Conservation (phyloP, 2,329 filamentous ascomycete species). For the Apiospora phragmitis region DNA sequence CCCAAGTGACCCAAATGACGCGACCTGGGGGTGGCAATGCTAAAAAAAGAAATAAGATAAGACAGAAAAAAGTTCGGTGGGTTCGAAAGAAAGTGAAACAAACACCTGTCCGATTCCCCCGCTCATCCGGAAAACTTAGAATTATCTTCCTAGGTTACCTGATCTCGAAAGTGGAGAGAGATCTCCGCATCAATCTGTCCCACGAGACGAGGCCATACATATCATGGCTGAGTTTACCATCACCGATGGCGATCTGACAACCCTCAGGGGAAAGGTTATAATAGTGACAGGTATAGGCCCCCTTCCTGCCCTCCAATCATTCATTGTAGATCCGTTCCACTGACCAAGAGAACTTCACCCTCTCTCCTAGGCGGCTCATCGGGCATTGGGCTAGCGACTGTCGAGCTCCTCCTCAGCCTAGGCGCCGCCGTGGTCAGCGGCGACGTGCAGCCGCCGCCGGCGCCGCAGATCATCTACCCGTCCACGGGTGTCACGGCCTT, state of each 20-base stretch:
- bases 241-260: slow-evolving; percentile 40
- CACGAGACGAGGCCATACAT: not conserved
- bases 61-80: not conserved
- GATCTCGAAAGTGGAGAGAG: not conserved
- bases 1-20: not conserved
- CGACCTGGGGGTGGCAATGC: not conserved
- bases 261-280: slow-evolving; percentile 50
- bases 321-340: too few relatives aligned
- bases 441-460: slow-evolving; percentile 43
- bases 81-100: not conserved
- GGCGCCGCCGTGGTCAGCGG: slow-evolving; percentile 58
- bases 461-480: not conserved
- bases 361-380: slow-evolving; percentile 49
- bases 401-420: slow-evolving; percentile 47
- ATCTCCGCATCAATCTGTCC: not conserved
- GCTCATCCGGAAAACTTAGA: not conserved
- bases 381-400: slow-evolving; percentile 61
- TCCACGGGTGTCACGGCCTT: slow-evolving; percentile 9
- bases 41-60: not conserved
- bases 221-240: slow-evolving; percentile 47
- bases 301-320: too few relatives aligned
- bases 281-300: slow-evolving; percentile 45
- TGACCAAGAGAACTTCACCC: not conserved
- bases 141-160: too few relatives aligned
- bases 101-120: not conserved